A percentile compares a stretch with the other conserved stretches of the same genome.
Evolutionary conservation across 1,139 yeast species (phyloP).

Genomic region (Candida sp.): DNA sequence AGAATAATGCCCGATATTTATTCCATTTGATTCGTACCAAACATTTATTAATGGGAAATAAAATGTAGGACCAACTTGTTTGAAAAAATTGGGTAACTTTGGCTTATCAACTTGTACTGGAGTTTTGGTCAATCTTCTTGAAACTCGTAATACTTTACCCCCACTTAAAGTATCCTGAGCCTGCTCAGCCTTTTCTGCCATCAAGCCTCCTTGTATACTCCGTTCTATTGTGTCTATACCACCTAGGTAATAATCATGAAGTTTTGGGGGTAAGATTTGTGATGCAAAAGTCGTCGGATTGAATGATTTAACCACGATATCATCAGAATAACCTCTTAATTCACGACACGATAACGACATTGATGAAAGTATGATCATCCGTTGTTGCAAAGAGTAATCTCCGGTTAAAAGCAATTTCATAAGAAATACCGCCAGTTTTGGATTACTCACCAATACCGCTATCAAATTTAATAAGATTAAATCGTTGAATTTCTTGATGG

Average conservation of each 20-base stretch:
- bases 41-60: constrained; percentile 55
- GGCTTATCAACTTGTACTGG: constrained; percentile 8
- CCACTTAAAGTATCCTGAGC: constrained; percentile 40
- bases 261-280: constrained; percentile 41
- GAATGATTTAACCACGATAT: constrained; percentile 32
- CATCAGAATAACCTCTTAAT: constrained; percentile 55
- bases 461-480: constrained; percentile 48
- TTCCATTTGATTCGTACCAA: constrained; percentile 47
- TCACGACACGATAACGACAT: constrained; percentile 60
- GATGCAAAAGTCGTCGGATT: constrained; percentile 29
- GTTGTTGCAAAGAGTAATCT: constrained; percentile 63
- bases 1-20: constrained; percentile 53
- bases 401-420: constrained; percentile 48
- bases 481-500: constrained; percentile 48
- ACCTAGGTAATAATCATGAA: constrained; percentile 37
- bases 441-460: constrained; percentile 49
- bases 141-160: constrained; percentile 51
- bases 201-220: constrained; percentile 29
- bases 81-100: constrained; percentile 34
- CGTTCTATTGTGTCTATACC: constrained; percentile 5
- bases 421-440: constrained; percentile 35
- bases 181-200: constrained; percentile 33
- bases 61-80: constrained; percentile 41
- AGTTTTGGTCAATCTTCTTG: constrained; percentile 16
- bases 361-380: constrained; percentile 53